Conservation (phyloP, 2,329 filamentous ascomycete genomes). For the Arthroderma sp. region DNA sequence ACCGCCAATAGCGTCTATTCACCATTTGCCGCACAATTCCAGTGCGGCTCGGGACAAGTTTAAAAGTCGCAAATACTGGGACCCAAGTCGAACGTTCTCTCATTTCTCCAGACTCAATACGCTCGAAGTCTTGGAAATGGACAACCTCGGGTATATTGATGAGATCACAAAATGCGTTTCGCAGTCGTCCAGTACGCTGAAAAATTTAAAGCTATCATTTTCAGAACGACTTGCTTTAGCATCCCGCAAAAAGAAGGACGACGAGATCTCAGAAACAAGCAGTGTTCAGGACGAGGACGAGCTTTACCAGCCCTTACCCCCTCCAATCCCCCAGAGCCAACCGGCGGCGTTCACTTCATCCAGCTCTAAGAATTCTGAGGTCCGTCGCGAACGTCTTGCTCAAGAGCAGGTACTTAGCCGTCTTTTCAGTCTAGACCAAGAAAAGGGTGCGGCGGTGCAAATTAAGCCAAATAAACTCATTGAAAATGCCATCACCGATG, state of each 20-base stretch:
- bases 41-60: constrained; percentile 2
- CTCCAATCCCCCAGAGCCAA: constrained; percentile 7
- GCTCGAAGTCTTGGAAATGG: constrained; percentile 49
- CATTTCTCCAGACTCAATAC: constrained; percentile 46
- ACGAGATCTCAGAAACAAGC: constrained; percentile 39
- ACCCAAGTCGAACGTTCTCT: constrained; percentile 41
- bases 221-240: constrained; percentile 42
- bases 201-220: constrained; percentile 47
- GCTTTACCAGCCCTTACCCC: constrained; percentile 33
- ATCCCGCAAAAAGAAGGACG: constrained; percentile 32
- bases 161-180: constrained; percentile 47
- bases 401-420: constrained; percentile 17
- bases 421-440: constrained; percentile 15
- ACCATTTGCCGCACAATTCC: background rate
- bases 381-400: constrained; percentile 14
- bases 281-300: constrained; percentile 26
- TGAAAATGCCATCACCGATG: constrained; percentile 11
- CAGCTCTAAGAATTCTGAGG: constrained; percentile 15
- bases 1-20: constrained; percentile 5
- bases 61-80: constrained; percentile 18
- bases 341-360: constrained; percentile 6
- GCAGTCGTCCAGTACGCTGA: constrained; percentile 45
- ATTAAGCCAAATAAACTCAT: constrained; percentile 11
- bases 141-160: constrained; percentile 43
- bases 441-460: constrained; percentile 9